These are phyloP conservation scores for Dalbergia cochinchinensis DNA, from an alignment of 306 rosid genomes.

Conservation along the genomic window DNA sequence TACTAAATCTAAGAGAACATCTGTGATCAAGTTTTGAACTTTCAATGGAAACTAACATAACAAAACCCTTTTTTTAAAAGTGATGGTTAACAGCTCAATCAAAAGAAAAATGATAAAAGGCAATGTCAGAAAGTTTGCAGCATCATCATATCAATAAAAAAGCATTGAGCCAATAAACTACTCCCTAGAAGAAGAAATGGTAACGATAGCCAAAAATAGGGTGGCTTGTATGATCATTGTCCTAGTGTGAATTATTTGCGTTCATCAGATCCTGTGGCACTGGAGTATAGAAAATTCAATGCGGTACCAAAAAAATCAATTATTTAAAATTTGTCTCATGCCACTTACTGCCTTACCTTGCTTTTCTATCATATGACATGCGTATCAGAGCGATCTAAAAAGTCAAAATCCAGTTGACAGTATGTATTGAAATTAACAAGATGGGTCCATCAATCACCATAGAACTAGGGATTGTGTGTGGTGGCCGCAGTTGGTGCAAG, in stretches of 20 bases:
- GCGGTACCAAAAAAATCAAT: background rate
- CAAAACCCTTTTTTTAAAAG: background rate
- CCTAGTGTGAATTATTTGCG: constrained; percentile 2
- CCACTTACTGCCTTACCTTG: background rate
- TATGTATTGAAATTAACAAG: background rate
- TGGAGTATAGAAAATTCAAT: constrained; percentile 14
- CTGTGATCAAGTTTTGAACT: background rate
- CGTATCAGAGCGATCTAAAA: background rate
- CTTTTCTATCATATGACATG: background rate
- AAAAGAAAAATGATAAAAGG: background rate
- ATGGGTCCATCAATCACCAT: constrained; percentile 28
- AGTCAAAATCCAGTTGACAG: constrained; percentile 38
- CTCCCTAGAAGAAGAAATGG: constrained; percentile 2
- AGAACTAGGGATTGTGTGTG: constrained; percentile 27
- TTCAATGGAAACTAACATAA: background rate
- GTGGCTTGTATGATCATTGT: constrained; percentile 36
- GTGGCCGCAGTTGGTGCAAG: constrained; percentile 15
- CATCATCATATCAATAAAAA: constrained; percentile 8
- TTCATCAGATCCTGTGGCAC: constrained; percentile 30
- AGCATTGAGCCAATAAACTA: constrained; percentile 54
- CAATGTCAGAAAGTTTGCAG: constrained; percentile 27
- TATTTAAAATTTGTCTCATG: background rate
- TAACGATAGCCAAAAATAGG: constrained; percentile 35
- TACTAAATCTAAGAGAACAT: background rate
- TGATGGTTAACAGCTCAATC: background rate